Base-by-base conservation (phyloP, 1,284 basidiomycete genomes). In the Athelia sp. region DNA sequence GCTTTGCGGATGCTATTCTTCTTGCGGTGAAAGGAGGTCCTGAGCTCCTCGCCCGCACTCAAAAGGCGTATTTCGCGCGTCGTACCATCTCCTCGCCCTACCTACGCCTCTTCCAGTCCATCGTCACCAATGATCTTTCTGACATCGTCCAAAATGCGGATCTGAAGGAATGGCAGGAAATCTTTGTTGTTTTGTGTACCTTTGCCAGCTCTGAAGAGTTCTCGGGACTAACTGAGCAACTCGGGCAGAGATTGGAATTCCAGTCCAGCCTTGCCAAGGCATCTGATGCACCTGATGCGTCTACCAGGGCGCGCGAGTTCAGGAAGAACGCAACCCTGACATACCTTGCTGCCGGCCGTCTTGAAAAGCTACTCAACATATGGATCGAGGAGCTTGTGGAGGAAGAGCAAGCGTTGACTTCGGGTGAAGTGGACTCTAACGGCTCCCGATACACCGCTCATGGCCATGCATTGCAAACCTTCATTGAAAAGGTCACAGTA, bases 81-180 rank as follows among this genome's bases (percentile, higher is more conserved):
- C 81, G 84, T 52, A 90, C 90, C 3, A 76, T 82, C 13, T 72
- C 81, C 6, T 72, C 90, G 18, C 93, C 94, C 0, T 98, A 98
- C 70, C 81, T 98, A 21, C 90, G 96, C 31, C 79, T 99, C 4
- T 93, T 96, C 81, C 93, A 98, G 67, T 93, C 89, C 21, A 93
- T 99, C 61, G 93, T 98, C 51, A 89, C 87, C 47, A 87, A 95
- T 62, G 95, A 98, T 61, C 81, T 99, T 13, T 78, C 83, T 36
- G 93, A 97, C 69, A 86, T 98, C 51, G 93, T 97, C 2, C 93
- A 97, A 66, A 97, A 98, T 61, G 96, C 94, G 15, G 94, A 99
- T 60, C 67, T 98, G 36, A 75, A 82, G 49, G 95, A 99, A 65
- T 99, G 96, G 97, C 85, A 90, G 56, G 96, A 98, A 68, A 91